A percentile compares a stretch with the other conserved stretches of the same genome.
These are phyloP conservation scores for Nakaseomyces kungkrabaensis DNA, from an alignment of 1,139 yeast genomes.

Conservation along the genomic window DNA sequence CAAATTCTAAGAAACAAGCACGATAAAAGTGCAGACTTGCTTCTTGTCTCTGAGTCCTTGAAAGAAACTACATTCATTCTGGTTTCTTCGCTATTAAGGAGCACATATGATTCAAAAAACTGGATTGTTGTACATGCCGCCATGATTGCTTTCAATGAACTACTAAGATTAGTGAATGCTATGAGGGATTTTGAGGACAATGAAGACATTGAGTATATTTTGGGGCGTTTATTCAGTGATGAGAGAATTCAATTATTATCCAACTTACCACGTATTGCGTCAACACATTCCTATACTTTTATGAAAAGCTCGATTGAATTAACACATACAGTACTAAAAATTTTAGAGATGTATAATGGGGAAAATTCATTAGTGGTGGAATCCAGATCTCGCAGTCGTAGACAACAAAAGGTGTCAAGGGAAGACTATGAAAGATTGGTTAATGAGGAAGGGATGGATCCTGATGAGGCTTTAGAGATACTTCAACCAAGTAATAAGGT, in stretches of 20 bases:
- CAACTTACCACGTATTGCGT: slow-evolving; percentile 54
- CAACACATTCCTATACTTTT: slow-evolving; percentile 55
- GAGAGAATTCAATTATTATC: slow-evolving; percentile 52
- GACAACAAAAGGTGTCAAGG: slow-evolving; percentile 22
- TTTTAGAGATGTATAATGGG: slow-evolving; percentile 58
- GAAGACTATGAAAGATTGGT: slow-evolving; percentile 33
- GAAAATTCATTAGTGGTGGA: slow-evolving; percentile 49
- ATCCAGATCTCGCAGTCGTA: slow-evolving; percentile 35
- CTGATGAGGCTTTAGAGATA: slow-evolving; percentile 32
- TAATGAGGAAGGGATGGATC: slow-evolving; percentile 38
- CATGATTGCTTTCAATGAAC: slow-evolving; percentile 57
- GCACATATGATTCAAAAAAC: slow-evolving; percentile 38
- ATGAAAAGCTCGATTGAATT: slow-evolving; percentile 56
- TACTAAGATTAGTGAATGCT: slow-evolving; percentile 46
- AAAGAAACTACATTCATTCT: slow-evolving; percentile 57
- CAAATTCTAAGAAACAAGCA: slow-evolving; percentile 28
- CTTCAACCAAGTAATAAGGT: slow-evolving; percentile 24
- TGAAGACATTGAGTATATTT: slow-evolving; percentile 40
- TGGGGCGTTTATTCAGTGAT: slow-evolving; percentile 52
- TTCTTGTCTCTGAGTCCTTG: slow-evolving; percentile 52
- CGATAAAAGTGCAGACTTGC: slow-evolving; percentile 10
- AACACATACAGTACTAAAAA: slow-evolving; percentile 55
- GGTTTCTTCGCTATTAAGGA: slow-evolving; percentile 47
- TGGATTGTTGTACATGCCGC: slow-evolving; percentile 62
- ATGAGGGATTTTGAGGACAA: slow-evolving; percentile 33